Percentiles rank a stretch among this genome's conserved stretches.
These are phyloP conservation scores for Chaetomium cochliodes DNA, from an alignment of 495 filamentous ascomycete species.

Conservation along the genomic window DNA sequence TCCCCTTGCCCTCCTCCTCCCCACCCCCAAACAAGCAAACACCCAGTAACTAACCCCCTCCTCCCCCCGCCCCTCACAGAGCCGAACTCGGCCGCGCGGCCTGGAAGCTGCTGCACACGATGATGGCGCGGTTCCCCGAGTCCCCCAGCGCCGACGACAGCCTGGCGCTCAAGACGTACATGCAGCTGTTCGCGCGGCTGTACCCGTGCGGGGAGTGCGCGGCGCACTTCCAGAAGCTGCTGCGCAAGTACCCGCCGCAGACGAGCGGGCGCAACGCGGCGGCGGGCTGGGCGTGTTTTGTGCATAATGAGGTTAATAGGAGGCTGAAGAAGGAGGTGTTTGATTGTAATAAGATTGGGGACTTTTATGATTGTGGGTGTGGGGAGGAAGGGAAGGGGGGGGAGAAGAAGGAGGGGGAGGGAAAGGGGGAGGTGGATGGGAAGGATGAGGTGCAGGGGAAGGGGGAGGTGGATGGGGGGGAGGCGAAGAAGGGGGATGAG, in stretches of 20 bases:
- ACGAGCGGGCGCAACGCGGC: conserved; percentile 78
- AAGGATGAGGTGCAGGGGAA: background rate
- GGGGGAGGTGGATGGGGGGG: background rate
- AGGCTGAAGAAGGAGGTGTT: conserved; percentile 77
- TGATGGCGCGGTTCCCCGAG: conserved; percentile 89
- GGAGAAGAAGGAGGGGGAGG: conserved; percentile 25
- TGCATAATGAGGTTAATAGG: conserved; percentile 93
- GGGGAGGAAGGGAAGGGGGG: conserved; percentile 60
- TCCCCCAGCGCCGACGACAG: conserved; percentile 80
- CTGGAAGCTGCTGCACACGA: conserved; percentile 94
- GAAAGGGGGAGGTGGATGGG: background rate
- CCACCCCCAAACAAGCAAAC: background rate
- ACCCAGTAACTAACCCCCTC: too few relatives aligned
- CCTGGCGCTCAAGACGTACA: conserved; percentile 76
- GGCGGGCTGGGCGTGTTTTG: conserved; percentile 87
- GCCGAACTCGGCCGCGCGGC: conserved; percentile 84
- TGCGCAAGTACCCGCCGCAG: conserved; percentile 86
- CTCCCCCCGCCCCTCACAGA: conserved; percentile 47
- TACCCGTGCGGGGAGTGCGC: conserved; percentile 98
- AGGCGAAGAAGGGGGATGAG: conserved; percentile 4
- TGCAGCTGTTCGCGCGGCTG: conserved; percentile 85
- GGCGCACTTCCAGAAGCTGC: conserved; percentile 78
- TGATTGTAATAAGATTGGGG: conserved; percentile 85
- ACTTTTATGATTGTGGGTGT: conserved; percentile 95
- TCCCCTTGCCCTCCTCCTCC: background rate